Evolutionary conservation across 495 filamentous ascomycete genomes (phyloP), one percentile per base, ranked within the genome.

Genomic region (Lasiosphaeria miniovina): DNA sequence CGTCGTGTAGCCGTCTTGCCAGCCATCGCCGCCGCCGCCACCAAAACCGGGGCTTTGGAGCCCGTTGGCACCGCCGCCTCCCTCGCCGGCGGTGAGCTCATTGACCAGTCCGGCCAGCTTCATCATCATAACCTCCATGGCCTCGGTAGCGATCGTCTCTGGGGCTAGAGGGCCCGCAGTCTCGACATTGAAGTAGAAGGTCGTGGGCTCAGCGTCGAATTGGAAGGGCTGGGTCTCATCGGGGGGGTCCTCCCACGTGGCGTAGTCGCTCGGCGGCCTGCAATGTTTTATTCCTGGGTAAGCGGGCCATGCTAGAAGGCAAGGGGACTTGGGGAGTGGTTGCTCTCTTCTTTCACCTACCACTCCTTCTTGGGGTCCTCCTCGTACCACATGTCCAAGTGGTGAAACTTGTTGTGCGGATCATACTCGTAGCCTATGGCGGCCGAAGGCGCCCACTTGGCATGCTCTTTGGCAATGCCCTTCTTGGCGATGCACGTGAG

Each of bases 391-490:
- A 93, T 84, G 68, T 95, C 89, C 45, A 91, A 76, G 76, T 98
- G 94, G 59, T 82, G 79, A 49, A 98, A 75, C 72, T 93, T 95
- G 74, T 98, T 98, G 70, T 93, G 88, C 59, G 94, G 94, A 69
- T 98, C 94, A 73, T 98, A 98, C 74, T 98, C 94, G 66, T 98
- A 98, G 32, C 91, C 94, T 53, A 98, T 86, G 5, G 94, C 95
- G 58, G 92, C 80, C 45, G 88, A 89, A 3, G 95, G 92, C 52
- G 89, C 87, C 94, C 94, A 98, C 72, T 98, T 98, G 0, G 95
- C 88, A 77, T 98, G 94, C 71, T 98, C 94, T 80, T 98, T 98
- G 3, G 93, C 92, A 59, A 97, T 97, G 0, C 94, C 94, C 80
- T 98, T 98, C 82, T 96, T 97, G 54, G 92, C 95, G 63, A 97